Evolutionary conservation across 2,329 filamentous ascomycete genomes (phyloP), one percentile per base, ranked within the genome.

Genomic region (Ceratocystiopsis sp.): DNA sequence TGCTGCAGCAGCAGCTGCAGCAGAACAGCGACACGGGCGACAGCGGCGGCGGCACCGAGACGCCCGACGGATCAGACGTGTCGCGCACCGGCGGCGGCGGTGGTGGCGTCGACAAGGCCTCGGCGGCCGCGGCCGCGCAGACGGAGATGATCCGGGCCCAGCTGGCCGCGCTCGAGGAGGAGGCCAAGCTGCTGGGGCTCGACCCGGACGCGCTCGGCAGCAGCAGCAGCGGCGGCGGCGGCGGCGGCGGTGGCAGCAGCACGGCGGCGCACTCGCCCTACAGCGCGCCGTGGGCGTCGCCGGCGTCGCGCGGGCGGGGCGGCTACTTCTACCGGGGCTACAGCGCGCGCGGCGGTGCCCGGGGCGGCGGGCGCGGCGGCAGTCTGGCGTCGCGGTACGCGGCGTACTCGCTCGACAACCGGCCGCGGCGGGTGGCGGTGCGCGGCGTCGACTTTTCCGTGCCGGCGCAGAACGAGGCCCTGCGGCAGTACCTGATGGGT

Each of bases 331-430:
- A 64, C 8, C 60, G 62, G 14, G 50, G 67, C 36, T 68, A 69
- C 9, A 35, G 42, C 3, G 40, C 39, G 13, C 33, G 25, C 39
- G 41, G 21, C 59, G 62, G 35, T 38, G 39, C 34, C n/a, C 43
- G 45, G 3, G 32, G 62, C 43, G 64, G 53, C 46, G 62, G 14
- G 56, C 62, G 16, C 18, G 49, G 66, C 0, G 65, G 62, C 44
- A 57, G 64, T 38, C 37, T 18, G n/a, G 12, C 11, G 16, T n/a
- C 18, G 36, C 42, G 25, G 67, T 77, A 76, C 51, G 73, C 68
- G 4, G 67, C 69, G 32, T 80, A 78, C 50, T 78, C 79, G 16
- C 66, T 91, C 18, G 84, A 91, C 54, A 86, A 87, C 56, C 68
- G 84, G 38, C 78, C 84, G 0, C 80, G 73, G 55, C 77, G 69